Evolutionary conservation across 2,329 filamentous ascomycete genomes (phyloP).

Genomic region (Fusarium palustre): DNA sequence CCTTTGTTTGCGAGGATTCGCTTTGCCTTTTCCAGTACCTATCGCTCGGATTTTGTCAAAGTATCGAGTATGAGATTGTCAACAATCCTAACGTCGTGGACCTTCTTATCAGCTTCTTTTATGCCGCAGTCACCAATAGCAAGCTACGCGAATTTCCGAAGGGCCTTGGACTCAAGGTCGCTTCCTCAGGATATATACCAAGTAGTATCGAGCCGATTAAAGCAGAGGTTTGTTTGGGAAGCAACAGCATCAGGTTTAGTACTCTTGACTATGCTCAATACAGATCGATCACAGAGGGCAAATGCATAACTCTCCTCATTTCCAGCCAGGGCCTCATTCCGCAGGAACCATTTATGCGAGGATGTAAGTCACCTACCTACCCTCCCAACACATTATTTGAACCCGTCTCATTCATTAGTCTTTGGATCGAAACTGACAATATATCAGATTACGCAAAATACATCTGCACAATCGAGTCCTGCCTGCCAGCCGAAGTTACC

Average conservation of each 20-base stretch:
- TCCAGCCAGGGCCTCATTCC: background rate
- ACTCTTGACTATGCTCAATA: conserved; percentile 27
- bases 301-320: conserved; percentile 35
- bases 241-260: conserved; percentile 26
- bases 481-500: background rate
- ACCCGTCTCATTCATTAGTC: background rate
- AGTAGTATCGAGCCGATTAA: background rate
- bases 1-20: conserved; percentile 79
- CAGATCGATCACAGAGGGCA: conserved; percentile 31
- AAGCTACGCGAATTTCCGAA: conserved; percentile 59
- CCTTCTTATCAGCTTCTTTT: conserved; percentile 85
- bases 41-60: conserved; percentile 84
- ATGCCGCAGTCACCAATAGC: conserved; percentile 62
- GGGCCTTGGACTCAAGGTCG: conserved; percentile 56
- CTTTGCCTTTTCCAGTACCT: conserved; percentile 92
- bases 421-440: conserved; percentile 1
- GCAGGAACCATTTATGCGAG: conserved; percentile 11
- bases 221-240: conserved; percentile 32
- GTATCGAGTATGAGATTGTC: conserved; percentile 85
- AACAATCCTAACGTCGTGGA: conserved; percentile 86
- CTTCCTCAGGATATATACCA: conserved; percentile 25
- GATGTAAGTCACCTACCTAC: conserved; percentile 15
- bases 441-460: conserved; percentile 35
- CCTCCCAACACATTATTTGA: background rate
- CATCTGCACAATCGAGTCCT: conserved; percentile 33